These are phyloP conservation scores for Aspergillus hiratsukae DNA, from an alignment of 2,329 filamentous ascomycete species.

Conservation along the genomic window DNA sequence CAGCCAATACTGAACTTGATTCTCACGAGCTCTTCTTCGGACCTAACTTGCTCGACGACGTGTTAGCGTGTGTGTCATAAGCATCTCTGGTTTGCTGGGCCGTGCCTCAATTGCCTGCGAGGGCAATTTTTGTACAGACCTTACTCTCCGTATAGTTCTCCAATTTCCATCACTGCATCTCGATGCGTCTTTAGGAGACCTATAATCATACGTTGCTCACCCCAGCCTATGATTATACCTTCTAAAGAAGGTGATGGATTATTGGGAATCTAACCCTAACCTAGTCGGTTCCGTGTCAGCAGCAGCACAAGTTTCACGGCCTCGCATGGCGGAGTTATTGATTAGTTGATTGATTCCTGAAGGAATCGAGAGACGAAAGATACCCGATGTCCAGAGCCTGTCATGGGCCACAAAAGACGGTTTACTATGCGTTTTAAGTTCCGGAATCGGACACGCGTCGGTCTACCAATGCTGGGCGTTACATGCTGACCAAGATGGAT, in stretches of 20 bases:
- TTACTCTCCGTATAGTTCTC: conserved; percentile 74
- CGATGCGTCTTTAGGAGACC: conserved; percentile 39
- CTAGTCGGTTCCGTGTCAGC: conserved; percentile 57
- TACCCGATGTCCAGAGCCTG: conserved; percentile 44
- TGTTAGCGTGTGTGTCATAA: conserved; percentile 3
- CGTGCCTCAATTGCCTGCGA: conserved; percentile 34
- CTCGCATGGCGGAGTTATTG: conserved; percentile 63
- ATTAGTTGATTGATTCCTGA: conserved; percentile 52
- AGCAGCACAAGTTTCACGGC: conserved; percentile 59
- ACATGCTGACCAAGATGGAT: conserved; percentile 62
- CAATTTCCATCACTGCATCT: conserved; percentile 62
- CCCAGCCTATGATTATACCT: conserved; percentile 35
- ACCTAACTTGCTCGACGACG: conserved; percentile 13
- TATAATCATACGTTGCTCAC: conserved; percentile 23
- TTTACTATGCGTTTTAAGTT: conserved; percentile 44
- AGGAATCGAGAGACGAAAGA: conserved; percentile 32
- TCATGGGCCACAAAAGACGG: conserved; percentile 39
- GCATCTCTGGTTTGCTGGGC: conserved; percentile 17
- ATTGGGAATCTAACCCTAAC: conserved; percentile 98
- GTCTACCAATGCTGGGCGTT: conserved; percentile 52
- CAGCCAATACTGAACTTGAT: conserved; percentile 4
- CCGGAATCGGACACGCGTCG: conserved; percentile 42
- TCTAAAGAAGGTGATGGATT: conserved; percentile 54
- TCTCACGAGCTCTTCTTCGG: conserved; percentile 8
- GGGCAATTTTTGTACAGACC: conserved; percentile 51